Base-by-base conservation (phyloP, 116 monocot genomes). In the Iris pallida region DNA sequence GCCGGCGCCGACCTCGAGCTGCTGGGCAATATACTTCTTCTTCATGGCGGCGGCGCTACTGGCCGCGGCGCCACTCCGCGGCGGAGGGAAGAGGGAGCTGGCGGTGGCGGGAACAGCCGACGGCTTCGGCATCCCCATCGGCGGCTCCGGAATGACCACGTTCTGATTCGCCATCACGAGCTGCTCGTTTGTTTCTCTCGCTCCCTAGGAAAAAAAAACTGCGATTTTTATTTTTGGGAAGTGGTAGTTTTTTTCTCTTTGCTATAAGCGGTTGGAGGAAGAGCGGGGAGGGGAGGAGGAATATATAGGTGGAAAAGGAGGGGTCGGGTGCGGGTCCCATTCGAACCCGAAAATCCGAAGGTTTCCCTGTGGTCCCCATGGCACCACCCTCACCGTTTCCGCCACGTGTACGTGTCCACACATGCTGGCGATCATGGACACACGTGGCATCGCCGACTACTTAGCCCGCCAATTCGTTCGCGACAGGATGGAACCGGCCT, bases 111-210 rank as follows among this genome's bases (percentile, higher is more conserved):
- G 16, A 42, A 16, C 4, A 7, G 55, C 20, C 45, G 8, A 20
- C 19, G 65, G 18, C 5, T 45, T 40, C 4, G 61, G 6, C 18
- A 57, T 45, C 51, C 41, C 65, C 57, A 48, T 46, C n/a, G 54
- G 49, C 43, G 49, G 63, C 48, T 57, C 63, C n/a, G 63, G 49
- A 4, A 51, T 47, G 42, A 65, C 71, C 8, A 65, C 65, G 47
- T 5, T 70, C 57, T 64, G 64, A 70, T 70, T 76, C 55, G 58
- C 30, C 65, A 66, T 58, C 16, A 55, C n/a, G n/a, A n/a, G n/a
- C n/a, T n/a, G n/a, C n/a, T n/a, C n/a, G n/a, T n/a, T n/a, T n/a
- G n/a, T n/a, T n/a, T n/a, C n/a, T n/a, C n/a, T n/a, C n/a, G n/a
- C n/a, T n/a, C n/a, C n/a, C n/a, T n/a, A n/a, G n/a, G n/a, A n/a